Percentiles rank a stretch among this genome's conserved stretches.
Evolutionary conservation across 2,329 filamentous ascomycete genomes (phyloP).

Genomic region (Penicillium sp.): DNA sequence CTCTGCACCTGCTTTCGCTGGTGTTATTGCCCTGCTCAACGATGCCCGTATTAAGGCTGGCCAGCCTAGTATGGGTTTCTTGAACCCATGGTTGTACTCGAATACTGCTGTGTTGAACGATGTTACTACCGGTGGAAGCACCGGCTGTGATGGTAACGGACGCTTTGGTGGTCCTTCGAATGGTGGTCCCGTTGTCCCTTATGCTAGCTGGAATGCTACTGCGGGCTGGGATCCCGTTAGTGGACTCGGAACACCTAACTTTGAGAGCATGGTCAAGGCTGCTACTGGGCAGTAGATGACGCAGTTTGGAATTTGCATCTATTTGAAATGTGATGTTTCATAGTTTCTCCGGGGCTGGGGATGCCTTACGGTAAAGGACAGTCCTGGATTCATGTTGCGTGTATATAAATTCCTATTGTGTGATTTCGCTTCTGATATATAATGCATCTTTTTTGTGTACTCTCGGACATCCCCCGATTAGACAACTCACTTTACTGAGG

Average conservation of each 20-base stretch:
- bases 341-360: background rate
- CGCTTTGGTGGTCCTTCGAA: slow-evolving; percentile 51
- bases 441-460: background rate
- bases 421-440: slow-evolving; percentile 3
- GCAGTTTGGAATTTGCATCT: background rate
- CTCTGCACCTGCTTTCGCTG: slow-evolving; percentile 64
- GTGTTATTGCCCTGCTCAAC: slow-evolving; percentile 67
- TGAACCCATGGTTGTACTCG: slow-evolving; percentile 67
- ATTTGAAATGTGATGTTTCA: background rate
- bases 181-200: slow-evolving; percentile 49
- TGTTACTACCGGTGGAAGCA: slow-evolving; percentile 55
- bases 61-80: slow-evolving; percentile 60
- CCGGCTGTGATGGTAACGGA: slow-evolving; percentile 53
- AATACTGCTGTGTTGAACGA: slow-evolving; percentile 52
- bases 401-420: slow-evolving; percentile 1
- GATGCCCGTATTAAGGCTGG: slow-evolving; percentile 62
- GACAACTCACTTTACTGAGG: too few relatives aligned
- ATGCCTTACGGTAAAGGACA: background rate
- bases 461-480: background rate
- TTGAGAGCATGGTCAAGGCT: slow-evolving; percentile 31
- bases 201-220: slow-evolving; percentile 59
- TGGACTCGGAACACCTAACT: slow-evolving; percentile 49
- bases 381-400: background rate
- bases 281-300: slow-evolving; percentile 14
- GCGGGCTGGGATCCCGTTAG: slow-evolving; percentile 59